A percentile compares a stretch with the other conserved stretches of the same genome.
Conservation (phyloP, 1,284 basidiomycete species). For the Leccinum griseonigrum region DNA sequence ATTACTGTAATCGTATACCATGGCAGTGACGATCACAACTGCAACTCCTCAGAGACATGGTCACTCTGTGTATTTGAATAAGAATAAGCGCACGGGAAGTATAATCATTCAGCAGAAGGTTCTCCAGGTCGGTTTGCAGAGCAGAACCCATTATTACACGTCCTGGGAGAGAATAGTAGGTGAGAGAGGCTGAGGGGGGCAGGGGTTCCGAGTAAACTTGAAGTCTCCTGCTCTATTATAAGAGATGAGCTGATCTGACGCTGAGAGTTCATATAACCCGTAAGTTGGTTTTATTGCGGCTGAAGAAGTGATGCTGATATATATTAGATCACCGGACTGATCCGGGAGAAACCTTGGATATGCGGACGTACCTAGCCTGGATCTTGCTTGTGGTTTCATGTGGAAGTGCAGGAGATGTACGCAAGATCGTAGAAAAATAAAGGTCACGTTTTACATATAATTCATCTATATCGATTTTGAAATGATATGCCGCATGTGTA, state of each 20-base stretch:
- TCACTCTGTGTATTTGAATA: not conserved
- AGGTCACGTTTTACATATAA: no score
- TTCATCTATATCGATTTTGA: no score
- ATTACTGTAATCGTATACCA: not conserved
- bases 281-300: no score
- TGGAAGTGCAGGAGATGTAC: no score
- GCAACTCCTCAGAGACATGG: not conserved
- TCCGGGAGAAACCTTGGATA: no score
- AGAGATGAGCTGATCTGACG: not conserved
- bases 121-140: not conserved
- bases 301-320: no score
- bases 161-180: not conserved
- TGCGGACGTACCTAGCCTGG: no score
- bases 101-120: not conserved
- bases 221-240: not conserved
- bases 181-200: not conserved
- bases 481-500: no score
- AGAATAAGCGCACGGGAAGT: not conserved
- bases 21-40: not conserved
- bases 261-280: not conserved
- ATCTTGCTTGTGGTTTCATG: no score
- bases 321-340: no score
- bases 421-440: no score
- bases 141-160: not conserved
- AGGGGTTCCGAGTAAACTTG: not conserved